Evolutionary conservation across 495 filamentous ascomycete genomes (phyloP), one percentile per base, ranked within the genome.

Genomic region (Penicillium argentinense): DNA sequence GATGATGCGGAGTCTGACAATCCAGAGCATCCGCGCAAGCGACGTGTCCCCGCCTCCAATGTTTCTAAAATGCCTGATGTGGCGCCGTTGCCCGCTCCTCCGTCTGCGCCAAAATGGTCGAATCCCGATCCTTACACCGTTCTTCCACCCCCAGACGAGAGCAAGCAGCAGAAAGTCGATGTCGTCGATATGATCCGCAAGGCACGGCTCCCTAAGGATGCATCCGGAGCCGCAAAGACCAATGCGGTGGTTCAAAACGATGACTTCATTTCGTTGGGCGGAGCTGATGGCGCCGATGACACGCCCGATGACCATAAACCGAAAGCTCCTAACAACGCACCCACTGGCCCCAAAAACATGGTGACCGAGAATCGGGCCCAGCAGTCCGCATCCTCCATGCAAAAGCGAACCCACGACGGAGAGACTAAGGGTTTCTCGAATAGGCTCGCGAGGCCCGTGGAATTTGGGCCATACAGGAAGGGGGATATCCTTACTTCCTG

Each of bases 81-180:
- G 33, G 54, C 42, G 13, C 32, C 57, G 5, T 40, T 38, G 1
- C 43, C 57, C 3, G 33, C 44, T 65, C 57, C 27, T 11, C 22
- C 49, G 45, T 64, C 63, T 9, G 54, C 53, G 3, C 89, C 89
- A 0, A 87, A 84, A 63, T 97, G 91, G 91, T 95, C 89, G 1
- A 97, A 97, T 55, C 89, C 91, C 3, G 91, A 97, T 65, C 89
- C 89, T 0, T 97, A 96, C 67, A 93, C 87, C 3, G 84, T 75
- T 3, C 69, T 93, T 6, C 91, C 91, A 5, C 88, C 88, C 5
- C 76, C 81, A 0, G 84, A 87, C 54, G 80, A 78, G 53, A 74
- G 59, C 29, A 74, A 78, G 27, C 71, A 72, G 13, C 89, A 89
- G 57, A 86, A 83, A 62, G 83, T 86, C 51, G 88, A 95, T 47